phyloP scores from a whole-genome alignment of 768 basidiomycete genomes.

The Nevesoporus exiguus region DNA sequence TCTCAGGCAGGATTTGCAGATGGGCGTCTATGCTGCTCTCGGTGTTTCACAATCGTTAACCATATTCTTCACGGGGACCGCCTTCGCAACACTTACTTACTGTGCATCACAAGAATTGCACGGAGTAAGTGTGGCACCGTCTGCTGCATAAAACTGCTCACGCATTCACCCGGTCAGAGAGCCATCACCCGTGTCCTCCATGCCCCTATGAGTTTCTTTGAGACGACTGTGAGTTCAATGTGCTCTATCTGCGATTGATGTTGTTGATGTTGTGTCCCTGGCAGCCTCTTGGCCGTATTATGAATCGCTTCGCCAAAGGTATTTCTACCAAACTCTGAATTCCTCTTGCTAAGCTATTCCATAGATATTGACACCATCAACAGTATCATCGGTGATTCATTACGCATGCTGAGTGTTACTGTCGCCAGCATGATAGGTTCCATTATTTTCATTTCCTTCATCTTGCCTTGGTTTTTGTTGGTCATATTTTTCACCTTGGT shows the following conservation, averaged over 20 bases:
- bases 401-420: slow-evolving; percentile 71
- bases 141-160: background rate
- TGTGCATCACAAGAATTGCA: slow-evolving; percentile 73
- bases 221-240: slow-evolving; percentile 58
- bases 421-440: slow-evolving; percentile 66
- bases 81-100: slow-evolving; percentile 66
- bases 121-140: slow-evolving; percentile 35
- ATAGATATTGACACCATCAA: slow-evolving; percentile 77
- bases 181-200: slow-evolving; percentile 71
- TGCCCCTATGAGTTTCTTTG: slow-evolving; percentile 89
- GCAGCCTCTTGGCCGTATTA: slow-evolving; percentile 81
- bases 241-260: background rate
- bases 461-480: slow-evolving; percentile 84
- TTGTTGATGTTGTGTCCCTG: background rate
- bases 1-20: slow-evolving; percentile 40
- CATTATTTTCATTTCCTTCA: slow-evolving; percentile 70
- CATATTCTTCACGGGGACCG: slow-evolving; percentile 63
- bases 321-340: slow-evolving; percentile 1
- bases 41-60: slow-evolving; percentile 68
- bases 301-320: slow-evolving; percentile 88
- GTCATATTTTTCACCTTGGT: slow-evolving; percentile 57
- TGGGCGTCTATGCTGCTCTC: slow-evolving; percentile 76
- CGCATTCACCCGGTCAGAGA: slow-evolving; percentile 31
- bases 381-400: slow-evolving; percentile 68
- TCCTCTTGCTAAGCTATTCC: background rate